phyloP scores from a whole-genome alignment of 2,329 filamentous ascomycete species.

The Microdochium bolleyi region DNA sequence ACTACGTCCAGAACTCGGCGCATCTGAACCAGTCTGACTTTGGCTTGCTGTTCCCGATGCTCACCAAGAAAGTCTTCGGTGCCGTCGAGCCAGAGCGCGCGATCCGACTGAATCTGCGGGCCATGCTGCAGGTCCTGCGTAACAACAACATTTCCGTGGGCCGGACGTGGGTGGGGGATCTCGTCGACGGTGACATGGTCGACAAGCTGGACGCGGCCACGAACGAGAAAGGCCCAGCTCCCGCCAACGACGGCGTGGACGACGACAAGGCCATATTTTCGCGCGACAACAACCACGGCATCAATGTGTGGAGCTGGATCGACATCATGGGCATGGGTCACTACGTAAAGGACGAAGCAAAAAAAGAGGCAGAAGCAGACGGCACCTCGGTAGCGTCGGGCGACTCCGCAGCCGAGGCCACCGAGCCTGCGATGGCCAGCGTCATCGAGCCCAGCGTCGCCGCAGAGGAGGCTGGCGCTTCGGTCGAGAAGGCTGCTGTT shows the following conservation, averaged over 20 bases:
- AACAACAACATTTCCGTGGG: constrained; percentile 39
- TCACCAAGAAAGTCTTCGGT: constrained; percentile 50
- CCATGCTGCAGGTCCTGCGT: constrained; percentile 48
- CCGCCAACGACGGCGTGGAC: constrained; percentile 23
- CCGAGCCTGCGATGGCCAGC: constrained; percentile 24
- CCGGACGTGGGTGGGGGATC: constrained; percentile 38
- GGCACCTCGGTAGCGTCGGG: background rate
- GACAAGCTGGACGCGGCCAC: constrained; percentile 24
- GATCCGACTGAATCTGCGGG: constrained; percentile 50
- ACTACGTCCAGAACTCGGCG: constrained; percentile 65
- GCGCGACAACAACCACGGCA: constrained; percentile 6
- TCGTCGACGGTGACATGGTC: constrained; percentile 37
- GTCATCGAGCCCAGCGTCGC: constrained; percentile 22
- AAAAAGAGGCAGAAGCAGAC: constrained; percentile 1
- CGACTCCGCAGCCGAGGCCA: constrained; percentile 9
- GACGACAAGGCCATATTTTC: constrained; percentile 1
- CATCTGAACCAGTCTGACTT: constrained; percentile 82
- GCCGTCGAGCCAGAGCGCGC: constrained; percentile 50
- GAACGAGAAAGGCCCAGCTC: constrained; percentile 8
- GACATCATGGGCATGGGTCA: constrained; percentile 41
- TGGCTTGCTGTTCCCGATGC: constrained; percentile 70
- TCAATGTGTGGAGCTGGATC: constrained; percentile 45
- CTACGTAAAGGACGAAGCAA: constrained; percentile 11
- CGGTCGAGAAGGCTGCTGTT: background rate
- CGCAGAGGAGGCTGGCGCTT: background rate